Evolutionary conservation across 179 eudicot species (phyloP), one percentile per base, ranked within the genome.

Genomic region (Sideroxylon spinosum): DNA sequence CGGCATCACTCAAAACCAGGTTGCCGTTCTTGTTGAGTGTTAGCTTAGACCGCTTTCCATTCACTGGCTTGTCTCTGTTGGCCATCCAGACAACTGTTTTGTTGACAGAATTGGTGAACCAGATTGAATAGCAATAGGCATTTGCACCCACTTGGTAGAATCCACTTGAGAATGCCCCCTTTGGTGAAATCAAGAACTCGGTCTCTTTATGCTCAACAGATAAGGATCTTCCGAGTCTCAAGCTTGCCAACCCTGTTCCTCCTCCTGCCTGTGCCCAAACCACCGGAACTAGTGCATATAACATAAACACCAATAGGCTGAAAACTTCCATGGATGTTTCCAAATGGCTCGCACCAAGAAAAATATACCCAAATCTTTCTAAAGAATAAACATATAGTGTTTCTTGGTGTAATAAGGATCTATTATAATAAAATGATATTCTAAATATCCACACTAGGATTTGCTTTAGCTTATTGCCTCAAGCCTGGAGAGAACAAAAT

Each of bases 31-130:
- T 70, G 23, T 74, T 63, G 7, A 88, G 81, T 14, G 87, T 17
- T 1, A 90, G 76, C 57, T 76, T 60, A 0, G 95, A 88, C 82
- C 81, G 82, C 52, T 59, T 83, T 14, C 87, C 82, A n/a, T 87
- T 87, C 17, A 91, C 91, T 0, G 95, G 91, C 9, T 32, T 71
- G 84, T 87, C 87, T 32, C 91, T 81, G 62, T 91, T 91, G 22
- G 93, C 91, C 78, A 73, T 82, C 92, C 94, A 90, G 19, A 85
- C 89, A 14, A 87, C 82, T 1, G 91, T 90, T 65, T 69, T 80
- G 44, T 79, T 76, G 12, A 55, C 71, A 1, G 91, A 85, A 50
- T 86, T 61, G 1, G 91, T 84, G 88, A 82, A 91, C 92, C 94
- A 89, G n/a, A 89, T 78, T 32, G 89, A 74, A 50, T 82, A 86